Conservation (phyloP, 2,329 filamentous ascomycete genomes). For the Aspergillus chevalieri region DNA sequence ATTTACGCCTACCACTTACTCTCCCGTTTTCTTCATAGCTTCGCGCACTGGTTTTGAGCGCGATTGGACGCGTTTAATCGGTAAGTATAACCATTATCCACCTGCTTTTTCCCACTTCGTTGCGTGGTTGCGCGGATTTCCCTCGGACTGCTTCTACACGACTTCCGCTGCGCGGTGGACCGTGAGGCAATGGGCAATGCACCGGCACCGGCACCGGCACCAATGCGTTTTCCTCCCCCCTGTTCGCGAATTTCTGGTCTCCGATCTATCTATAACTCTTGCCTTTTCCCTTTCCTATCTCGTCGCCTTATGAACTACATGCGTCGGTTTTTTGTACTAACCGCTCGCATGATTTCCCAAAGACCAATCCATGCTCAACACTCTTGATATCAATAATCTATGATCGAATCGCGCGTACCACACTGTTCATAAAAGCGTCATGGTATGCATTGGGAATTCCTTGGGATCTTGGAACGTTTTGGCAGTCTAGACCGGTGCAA, state of each 20-base stretch:
- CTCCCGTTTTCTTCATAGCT: conserved; percentile 3
- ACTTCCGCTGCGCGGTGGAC: background rate
- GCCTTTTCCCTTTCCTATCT: conserved; percentile 5
- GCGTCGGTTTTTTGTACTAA: background rate
- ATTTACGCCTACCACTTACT: background rate
- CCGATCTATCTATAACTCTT: conserved; percentile 2
- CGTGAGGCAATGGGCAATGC: background rate
- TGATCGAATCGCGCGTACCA: conserved; percentile 22
- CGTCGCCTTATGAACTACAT: background rate
- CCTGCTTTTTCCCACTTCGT: background rate
- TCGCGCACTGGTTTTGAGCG: conserved; percentile 9
- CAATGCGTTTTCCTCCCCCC: background rate
- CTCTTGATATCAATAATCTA: conserved; percentile 11
- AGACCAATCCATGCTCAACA: conserved; percentile 7
- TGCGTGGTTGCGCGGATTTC: background rate
- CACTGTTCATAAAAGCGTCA: conserved; percentile 15
- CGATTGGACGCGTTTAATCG: conserved; percentile 18
- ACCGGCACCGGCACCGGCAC: background rate
- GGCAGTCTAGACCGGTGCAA: background rate
- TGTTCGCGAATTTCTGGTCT: background rate
- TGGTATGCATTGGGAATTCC: conserved; percentile 22
- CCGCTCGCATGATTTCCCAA: background rate
- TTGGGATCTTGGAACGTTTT: background rate
- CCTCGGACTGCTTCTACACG: background rate
- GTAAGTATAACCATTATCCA: conserved; percentile 8